Evolutionary conservation across 2,329 filamentous ascomycete genomes (phyloP).

Genomic region (Trichoderma simmonsii): DNA sequence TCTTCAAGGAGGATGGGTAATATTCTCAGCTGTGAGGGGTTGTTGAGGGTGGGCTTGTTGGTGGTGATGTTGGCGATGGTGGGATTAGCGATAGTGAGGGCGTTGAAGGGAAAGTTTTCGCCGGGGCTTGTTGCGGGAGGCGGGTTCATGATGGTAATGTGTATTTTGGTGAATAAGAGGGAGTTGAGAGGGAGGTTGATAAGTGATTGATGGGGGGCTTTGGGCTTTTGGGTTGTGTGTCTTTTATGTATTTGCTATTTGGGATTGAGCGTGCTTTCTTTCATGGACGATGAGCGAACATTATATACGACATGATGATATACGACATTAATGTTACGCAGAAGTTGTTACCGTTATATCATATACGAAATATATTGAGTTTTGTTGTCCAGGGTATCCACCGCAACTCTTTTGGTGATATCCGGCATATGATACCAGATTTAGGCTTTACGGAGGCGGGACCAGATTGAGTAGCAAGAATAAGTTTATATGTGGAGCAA

Average conservation of each 20-base stretch:
- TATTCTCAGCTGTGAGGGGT: not conserved
- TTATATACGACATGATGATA: not conserved
- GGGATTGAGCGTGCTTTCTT: not conserved
- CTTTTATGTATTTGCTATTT: not conserved
- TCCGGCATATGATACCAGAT: not conserved
- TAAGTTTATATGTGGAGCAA: not conserved
- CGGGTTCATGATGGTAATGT: constrained; percentile 2
- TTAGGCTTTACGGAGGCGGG: not conserved
- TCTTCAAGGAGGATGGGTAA: not conserved
- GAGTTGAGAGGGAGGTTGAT: not conserved
- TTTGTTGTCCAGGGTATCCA: not conserved
- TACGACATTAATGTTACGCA: not conserved
- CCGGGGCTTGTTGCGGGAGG: constrained; percentile 1
- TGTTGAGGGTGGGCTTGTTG: not conserved
- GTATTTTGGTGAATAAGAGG: not conserved
- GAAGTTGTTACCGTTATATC: not conserved
- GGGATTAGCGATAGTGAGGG: not conserved
- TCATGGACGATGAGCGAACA: not conserved
- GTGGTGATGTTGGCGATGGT: not conserved
- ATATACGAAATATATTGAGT: not conserved
- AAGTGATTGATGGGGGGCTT: not conserved
- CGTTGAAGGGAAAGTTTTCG: not conserved
- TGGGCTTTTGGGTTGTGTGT: too few species aligned
- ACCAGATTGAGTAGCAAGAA: not conserved
- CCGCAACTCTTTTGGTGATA: not conserved